Base-by-base conservation (phyloP, 2,329 filamentous ascomycete species). In the Ceratocystis cubensis region DNA sequence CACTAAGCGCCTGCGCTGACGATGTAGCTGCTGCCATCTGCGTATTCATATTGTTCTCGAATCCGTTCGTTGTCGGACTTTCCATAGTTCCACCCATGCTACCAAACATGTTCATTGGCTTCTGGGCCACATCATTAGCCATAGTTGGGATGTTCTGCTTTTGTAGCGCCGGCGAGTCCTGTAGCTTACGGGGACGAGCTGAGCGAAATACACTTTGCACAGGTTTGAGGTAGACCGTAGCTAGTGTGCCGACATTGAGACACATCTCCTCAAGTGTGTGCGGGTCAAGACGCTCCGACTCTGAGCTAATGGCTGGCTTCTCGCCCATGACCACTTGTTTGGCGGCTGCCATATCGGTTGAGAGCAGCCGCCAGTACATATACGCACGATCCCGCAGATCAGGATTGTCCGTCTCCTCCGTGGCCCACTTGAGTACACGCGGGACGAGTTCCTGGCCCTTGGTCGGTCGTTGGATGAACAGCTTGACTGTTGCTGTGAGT, bases 301-400 rank as follows among this genome's bases (percentile, higher is more conserved):
- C 94, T 44, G 94, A 93, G 1, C 92, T 96, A 75, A 99, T 97
- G 6, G 93, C 84, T 5, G 94, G 94, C 75, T 99, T 99, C 71
- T 96, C 89, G 68, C 94, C 93, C 93, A 99, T 97, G 70, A 99
- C 92, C 64, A 99, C 85, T 69, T 86, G 80, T 74, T 89, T 94
- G 1, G 94, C 94, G 0, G 88, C 85, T 63, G 87, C 86, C 71
- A 96, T 93, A 74, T 96, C 92, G 0, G 91, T 95, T 1, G 91
- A 96, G 1, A 99, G 82, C 15, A 99, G 82, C 3, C 94, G 89
- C 94, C 94, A 99, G 80, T 99, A 99, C 92, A 99, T 97, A 79
- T 96, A 99, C 0, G 94, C 94, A 72, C 94, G 82, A 75, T 99
- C 94, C 70, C 94, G 87, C 33, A 99, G 84, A 76, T 99, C 94